Evolutionary conservation across 768 basidiomycete genomes (phyloP), one percentile per base, ranked within the genome.

Genomic region (Leccinum olivaceopallidum): DNA sequence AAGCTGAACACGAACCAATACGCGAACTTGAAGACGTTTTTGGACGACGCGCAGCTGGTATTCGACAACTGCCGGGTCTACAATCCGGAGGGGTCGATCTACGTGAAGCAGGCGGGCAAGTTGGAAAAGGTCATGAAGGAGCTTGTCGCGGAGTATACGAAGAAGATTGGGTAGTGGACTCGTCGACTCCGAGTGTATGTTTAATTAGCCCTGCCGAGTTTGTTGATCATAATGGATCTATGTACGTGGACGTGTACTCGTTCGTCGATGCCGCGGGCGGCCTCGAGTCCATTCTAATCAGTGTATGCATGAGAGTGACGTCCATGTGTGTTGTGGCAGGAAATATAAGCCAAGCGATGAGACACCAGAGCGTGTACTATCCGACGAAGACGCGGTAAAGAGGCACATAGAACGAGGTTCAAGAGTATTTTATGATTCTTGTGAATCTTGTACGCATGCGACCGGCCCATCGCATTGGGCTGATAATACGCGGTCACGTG

Each of bases 1-100:
- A 98, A 94, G 74, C 83, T 98, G n/a, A 88, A 93, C 37, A 85
- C 81, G n/a, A 90, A 90, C 70, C 85, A 90, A 69, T 98, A 98
- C 73, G 73, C 79, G 12, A 79, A 81, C n/a, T 76, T 95, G 55
- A 87, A 88, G 53, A 77, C 80, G 34, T 96, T 98, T 69, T 73
- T 86, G 20, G 83, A 81, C 48, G 97, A 98, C 71, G 89, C 89
- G 16, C 84, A 87, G 63, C 79, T 97, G 57, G 84, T 98, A 56
- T 92, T 93, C 68, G 85, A 92, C 65, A 99, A 99, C 69, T 97
- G 95, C 75, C 80, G 87, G 58, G 73, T 80, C 55, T 98, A 96
- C 76, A 99, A 99, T 71, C 86, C 87, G 2, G 90, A 94, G 66
- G 79, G 79, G 24, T 84, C 87, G 4, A 81, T 89, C 55, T 97